A percentile compares a stretch with the other conserved stretches of the same genome.
phyloP scores from a whole-genome alignment of 78 protist species.

The Tieghemostelium lacteum region DNA sequence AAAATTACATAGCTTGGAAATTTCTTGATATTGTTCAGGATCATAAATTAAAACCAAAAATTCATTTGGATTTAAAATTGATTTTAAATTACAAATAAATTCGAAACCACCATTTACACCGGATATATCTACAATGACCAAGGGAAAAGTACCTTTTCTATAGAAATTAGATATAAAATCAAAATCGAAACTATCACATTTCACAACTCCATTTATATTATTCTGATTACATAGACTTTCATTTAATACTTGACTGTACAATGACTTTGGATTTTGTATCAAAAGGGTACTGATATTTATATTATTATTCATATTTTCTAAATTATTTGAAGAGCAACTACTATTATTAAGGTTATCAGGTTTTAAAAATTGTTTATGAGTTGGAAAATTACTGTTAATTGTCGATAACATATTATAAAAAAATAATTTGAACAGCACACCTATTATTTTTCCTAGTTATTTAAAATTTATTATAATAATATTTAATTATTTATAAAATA shows the following conservation, averaged over 20 bases:
- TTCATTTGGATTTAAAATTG: background rate
- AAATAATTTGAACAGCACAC: too few relatives aligned
- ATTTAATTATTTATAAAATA: too few relatives aligned
- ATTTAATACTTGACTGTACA: slow-evolving; percentile 2
- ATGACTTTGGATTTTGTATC: slow-evolving; percentile 29
- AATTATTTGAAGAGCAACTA: too few relatives aligned
- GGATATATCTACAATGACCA: slow-evolving; percentile 43
- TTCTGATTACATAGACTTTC: slow-evolving; percentile 37
- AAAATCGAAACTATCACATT: slow-evolving; percentile 6
- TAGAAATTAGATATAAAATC: background rate
- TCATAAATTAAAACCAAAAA: slow-evolving; percentile 7
- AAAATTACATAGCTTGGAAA: slow-evolving; percentile 23
- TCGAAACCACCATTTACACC: background rate
- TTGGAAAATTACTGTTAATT: too few relatives aligned
- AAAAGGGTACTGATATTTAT: slow-evolving; percentile 24
- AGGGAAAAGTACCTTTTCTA: slow-evolving; percentile 29
- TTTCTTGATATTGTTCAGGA: slow-evolving; percentile 21
- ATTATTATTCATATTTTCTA: background rate
- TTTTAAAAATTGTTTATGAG: background rate
- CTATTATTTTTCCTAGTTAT: too few relatives aligned
- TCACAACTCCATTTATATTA: slow-evolving; percentile 18
- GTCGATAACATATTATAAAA: too few relatives aligned
- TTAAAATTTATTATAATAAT: too few relatives aligned
- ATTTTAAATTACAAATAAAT: slow-evolving; percentile 11
- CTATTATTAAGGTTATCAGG: background rate